Conservation (phyloP, 495 filamentous ascomycete genomes). For the Daldinia decipiens region DNA sequence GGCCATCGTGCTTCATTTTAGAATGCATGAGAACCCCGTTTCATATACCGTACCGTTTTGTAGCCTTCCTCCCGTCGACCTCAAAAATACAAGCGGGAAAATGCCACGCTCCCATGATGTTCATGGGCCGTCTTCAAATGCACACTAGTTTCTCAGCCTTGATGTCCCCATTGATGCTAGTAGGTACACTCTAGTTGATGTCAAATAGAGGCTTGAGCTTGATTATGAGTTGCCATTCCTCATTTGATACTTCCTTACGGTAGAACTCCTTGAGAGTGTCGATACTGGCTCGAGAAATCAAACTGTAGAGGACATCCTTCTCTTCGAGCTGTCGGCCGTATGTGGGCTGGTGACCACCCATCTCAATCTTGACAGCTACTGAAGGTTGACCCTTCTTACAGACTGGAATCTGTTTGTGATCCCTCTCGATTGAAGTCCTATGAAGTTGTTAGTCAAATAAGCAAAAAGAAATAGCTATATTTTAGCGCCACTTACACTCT, state of each 20-base stretch:
- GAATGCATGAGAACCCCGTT: slow-evolving; percentile 3
- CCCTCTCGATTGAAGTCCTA: slow-evolving; percentile 92
- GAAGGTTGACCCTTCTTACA: slow-evolving; percentile 97
- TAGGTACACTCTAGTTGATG: slow-evolving; percentile 67
- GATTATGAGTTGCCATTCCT: slow-evolving; percentile 92
- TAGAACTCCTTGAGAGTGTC: slow-evolving; percentile 98
- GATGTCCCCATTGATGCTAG: not conserved
- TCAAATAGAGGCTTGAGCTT: slow-evolving; percentile 96
- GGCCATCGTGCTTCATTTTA: slow-evolving; percentile 3
- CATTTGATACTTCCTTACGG: slow-evolving; percentile 85
- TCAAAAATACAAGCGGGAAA: slow-evolving; percentile 16
- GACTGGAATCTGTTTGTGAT: slow-evolving; percentile 91
- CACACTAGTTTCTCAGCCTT: not conserved
- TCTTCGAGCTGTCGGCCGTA: slow-evolving; percentile 98
- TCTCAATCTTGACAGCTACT: slow-evolving; percentile 97
- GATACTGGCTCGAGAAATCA: slow-evolving; percentile 87
- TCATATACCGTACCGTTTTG: slow-evolving; percentile 23
- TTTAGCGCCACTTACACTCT: slow-evolving; percentile 82
- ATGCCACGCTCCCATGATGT: slow-evolving; percentile 7
- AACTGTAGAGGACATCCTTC: slow-evolving; percentile 85
- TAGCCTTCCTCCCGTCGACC: not conserved
- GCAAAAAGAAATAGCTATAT: slow-evolving; percentile 16
- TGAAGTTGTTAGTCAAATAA: slow-evolving; percentile 20
- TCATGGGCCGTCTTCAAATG: slow-evolving; percentile 6
- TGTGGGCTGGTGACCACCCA: slow-evolving; percentile 88